A percentile compares a stretch with the other conserved stretches of the same genome.
Evolutionary conservation across 169 alveolate genomes (phyloP).

Genomic region (Cryptosporidium baileyi): DNA sequence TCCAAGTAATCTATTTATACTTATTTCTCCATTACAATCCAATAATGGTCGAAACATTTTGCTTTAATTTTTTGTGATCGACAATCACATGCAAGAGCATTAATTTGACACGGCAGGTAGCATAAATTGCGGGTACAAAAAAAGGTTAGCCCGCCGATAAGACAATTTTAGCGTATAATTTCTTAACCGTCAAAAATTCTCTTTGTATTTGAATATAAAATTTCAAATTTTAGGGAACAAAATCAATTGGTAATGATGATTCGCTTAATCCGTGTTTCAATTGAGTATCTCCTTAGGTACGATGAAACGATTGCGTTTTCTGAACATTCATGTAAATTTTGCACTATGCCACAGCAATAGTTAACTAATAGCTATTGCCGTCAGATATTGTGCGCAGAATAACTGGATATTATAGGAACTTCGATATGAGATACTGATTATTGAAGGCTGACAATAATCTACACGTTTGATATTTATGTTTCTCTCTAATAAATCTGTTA

Average conservation of each 20-base stretch:
- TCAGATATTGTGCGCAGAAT: constrained; percentile 49
- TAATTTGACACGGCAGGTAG: constrained; percentile 69
- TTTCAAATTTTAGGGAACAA: background rate
- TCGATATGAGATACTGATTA: constrained; percentile 20
- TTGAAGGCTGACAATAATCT: constrained; percentile 64
- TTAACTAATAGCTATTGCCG: constrained; percentile 5
- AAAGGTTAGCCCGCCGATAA: constrained; percentile 19
- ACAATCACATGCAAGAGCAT: constrained; percentile 6
- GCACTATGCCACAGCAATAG: constrained; percentile 69
- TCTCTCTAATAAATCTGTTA: background rate
- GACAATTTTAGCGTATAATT: background rate
- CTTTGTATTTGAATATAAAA: too few species aligned
- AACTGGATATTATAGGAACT: constrained; percentile 50
- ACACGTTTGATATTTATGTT: background rate
- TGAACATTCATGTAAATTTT: background rate
- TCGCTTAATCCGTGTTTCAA: constrained; percentile 70
- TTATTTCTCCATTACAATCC: constrained; percentile 39
- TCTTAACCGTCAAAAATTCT: too few species aligned
- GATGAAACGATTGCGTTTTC: constrained; percentile 46
- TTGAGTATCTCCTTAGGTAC: constrained; percentile 18
- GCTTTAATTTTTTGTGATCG: background rate
- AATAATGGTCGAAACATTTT: constrained; percentile 29
- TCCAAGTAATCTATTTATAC: constrained; percentile 35
- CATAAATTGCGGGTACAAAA: constrained; percentile 16
- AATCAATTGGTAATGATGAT: constrained; percentile 7